Conservation (phyloP, 257 asterid species). For the Asclepias syriaca region DNA sequence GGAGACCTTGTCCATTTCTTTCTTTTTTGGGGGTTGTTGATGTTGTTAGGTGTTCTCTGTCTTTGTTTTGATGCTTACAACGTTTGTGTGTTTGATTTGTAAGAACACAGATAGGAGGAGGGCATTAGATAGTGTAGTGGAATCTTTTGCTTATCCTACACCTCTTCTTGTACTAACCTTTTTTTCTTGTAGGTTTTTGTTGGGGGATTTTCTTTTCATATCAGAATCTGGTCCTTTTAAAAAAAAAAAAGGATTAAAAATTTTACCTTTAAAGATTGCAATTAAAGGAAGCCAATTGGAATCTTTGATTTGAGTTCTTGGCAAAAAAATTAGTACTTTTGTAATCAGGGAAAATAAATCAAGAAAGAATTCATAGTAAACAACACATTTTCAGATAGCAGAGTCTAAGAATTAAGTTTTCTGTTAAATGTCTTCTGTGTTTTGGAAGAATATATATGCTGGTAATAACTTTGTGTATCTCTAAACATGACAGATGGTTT, state of each 20-base stretch:
- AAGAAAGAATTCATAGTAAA: not conserved
- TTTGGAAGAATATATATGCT: not conserved
- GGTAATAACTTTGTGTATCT: not conserved
- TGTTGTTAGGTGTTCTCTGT: not conserved
- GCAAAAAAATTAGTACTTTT: not conserved
- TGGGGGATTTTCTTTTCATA: not conserved
- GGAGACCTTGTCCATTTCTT: not conserved
- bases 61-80: constrained; percentile 5
- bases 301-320: not conserved
- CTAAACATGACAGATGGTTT: constrained; percentile 10
- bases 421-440: not conserved
- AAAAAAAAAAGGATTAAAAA: not conserved
- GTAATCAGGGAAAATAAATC: not conserved
- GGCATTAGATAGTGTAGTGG: not conserved
- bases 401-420: not conserved
- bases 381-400: not conserved
- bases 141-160: not conserved
- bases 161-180: not conserved
- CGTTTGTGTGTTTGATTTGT: not conserved
- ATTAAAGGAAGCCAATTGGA: not conserved
- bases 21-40: not conserved
- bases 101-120: not conserved
- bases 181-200: not conserved
- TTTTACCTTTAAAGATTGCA: not conserved
- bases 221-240: not conserved